Percentiles rank a stretch among this genome's conserved stretches.
Evolutionary conservation across 2,329 filamentous ascomycete genomes (phyloP).

Genomic region (Fonsecaea pedrosoi): DNA sequence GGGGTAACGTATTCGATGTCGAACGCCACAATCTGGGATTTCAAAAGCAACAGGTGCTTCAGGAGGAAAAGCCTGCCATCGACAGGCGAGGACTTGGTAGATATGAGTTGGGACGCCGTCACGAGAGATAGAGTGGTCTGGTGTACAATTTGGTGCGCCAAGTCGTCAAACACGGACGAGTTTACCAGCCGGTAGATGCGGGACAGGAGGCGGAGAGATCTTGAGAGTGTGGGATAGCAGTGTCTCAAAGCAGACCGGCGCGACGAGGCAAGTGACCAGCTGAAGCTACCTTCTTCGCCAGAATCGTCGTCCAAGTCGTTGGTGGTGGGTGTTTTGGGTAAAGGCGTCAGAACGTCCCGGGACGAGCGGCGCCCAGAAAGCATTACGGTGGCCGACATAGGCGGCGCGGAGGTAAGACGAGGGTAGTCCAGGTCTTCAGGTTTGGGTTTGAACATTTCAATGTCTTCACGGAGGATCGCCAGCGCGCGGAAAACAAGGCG

Average conservation of each 20-base stretch:
- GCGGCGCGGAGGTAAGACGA: slow-evolving; percentile 50
- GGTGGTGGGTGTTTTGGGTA: slow-evolving; percentile 51
- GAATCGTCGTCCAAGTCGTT: slow-evolving; percentile 57
- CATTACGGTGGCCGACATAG: slow-evolving; percentile 45
- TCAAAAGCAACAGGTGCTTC: slow-evolving; percentile 91
- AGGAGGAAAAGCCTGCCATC: slow-evolving; percentile 92
- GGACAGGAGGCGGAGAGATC: slow-evolving; percentile 72
- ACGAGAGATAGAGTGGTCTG: slow-evolving; percentile 86
- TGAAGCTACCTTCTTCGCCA: slow-evolving; percentile 41
- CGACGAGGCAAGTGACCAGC: slow-evolving; percentile 34
- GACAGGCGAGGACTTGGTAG: slow-evolving; percentile 54
- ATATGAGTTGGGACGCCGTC: slow-evolving; percentile 74
- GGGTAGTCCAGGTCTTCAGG: slow-evolving; percentile 71
- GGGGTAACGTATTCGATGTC: slow-evolving; percentile 81
- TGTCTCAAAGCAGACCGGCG: slow-evolving; percentile 33
- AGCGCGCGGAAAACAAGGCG: slow-evolving; percentile 70
- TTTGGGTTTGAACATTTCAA: slow-evolving; percentile 69
- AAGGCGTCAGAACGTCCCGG: slow-evolving; percentile 42
- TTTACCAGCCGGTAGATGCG: slow-evolving; percentile 74
- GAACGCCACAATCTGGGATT: slow-evolving; percentile 93
- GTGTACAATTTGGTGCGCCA: slow-evolving; percentile 82
- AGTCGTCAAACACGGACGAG: slow-evolving; percentile 72
- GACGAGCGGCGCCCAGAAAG: slow-evolving; percentile 43
- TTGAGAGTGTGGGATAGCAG: slow-evolving; percentile 67
- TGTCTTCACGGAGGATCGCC: slow-evolving; percentile 68